Evolutionary conservation across 306 rosid genomes (phyloP).

Genomic region (Mimosa bimucronata): DNA sequence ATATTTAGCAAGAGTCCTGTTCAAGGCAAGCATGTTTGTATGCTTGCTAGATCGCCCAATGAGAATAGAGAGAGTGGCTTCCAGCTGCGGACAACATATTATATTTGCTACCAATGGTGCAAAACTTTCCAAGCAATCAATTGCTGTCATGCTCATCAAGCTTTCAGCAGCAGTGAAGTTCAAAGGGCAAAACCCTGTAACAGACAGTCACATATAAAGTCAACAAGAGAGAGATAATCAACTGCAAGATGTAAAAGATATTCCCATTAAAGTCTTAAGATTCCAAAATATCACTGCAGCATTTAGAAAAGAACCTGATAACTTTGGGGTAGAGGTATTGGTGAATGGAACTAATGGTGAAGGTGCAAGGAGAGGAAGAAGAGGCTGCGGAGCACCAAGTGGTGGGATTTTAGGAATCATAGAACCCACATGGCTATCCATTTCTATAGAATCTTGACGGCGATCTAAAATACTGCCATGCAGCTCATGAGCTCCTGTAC

Average conservation of each 20-base stretch:
- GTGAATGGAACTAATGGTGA: constrained; percentile 87
- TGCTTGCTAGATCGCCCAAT: constrained; percentile 84
- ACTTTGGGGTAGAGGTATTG: constrained; percentile 69
- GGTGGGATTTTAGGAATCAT: constrained; percentile 71
- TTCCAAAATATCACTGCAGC: constrained; percentile 13
- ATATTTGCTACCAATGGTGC: constrained; percentile 87
- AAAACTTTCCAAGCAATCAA: constrained; percentile 86
- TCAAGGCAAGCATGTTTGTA: constrained; percentile 71
- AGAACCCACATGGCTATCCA: constrained; percentile 46
- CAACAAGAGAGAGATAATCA: constrained; percentile 29
- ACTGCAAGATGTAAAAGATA: neutral
- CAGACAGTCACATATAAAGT: constrained; percentile 5
- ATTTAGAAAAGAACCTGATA: constrained; percentile 70
- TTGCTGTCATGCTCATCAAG: constrained; percentile 76
- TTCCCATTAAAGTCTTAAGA: constrained; percentile 23
- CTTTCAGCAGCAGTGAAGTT: constrained; percentile 78
- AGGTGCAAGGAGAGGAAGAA: constrained; percentile 93
- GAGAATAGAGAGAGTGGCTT: constrained; percentile 89
- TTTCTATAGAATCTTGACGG: constrained; percentile 37
- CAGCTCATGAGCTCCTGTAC: constrained; percentile 54
- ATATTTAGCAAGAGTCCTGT: constrained; percentile 61
- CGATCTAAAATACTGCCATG: constrained; percentile 45
- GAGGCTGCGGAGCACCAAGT: constrained; percentile 73
- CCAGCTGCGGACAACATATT: constrained; percentile 95
- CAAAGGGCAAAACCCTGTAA: constrained; percentile 74